A percentile compares a stretch with the other conserved stretches of the same genome.
Evolutionary conservation across 768 basidiomycete genomes (phyloP).

Genomic region (Chalciporus pseudorubinellus): DNA sequence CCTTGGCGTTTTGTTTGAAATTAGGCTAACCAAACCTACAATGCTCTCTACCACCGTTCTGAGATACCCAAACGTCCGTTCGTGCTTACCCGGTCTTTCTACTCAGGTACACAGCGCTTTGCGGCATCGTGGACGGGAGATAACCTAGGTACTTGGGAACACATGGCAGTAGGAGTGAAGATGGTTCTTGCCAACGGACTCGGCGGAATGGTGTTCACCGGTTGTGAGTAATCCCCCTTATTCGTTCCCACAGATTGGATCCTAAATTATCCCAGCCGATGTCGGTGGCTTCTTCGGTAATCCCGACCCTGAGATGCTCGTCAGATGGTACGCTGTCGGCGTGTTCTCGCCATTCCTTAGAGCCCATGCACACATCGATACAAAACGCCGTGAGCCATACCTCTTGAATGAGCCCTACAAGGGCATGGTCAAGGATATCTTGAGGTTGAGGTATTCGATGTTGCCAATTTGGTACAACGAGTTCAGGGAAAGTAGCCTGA

Average conservation of each 20-base stretch:
- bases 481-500: constrained; percentile 82
- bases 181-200: constrained; percentile 90
- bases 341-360: constrained; percentile 97
- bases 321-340: constrained; percentile 96
- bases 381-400: constrained; percentile 96
- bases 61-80: constrained; percentile 82
- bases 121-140: constrained; percentile 99
- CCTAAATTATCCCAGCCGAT: constrained; percentile 66
- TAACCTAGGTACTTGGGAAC: constrained; percentile 96
- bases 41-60: constrained; percentile 76
- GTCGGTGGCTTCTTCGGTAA: constrained; percentile 99
- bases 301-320: constrained; percentile 90
- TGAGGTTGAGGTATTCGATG: constrained; percentile 82
- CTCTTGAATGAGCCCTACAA: constrained; percentile 88
- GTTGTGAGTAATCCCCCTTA: constrained; percentile 56
- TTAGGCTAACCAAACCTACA: constrained; percentile 80
- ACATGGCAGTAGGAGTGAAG: constrained; percentile 89
- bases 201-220: constrained; percentile 87
- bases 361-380: constrained; percentile 97
- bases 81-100: constrained; percentile 94
- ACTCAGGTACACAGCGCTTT: constrained; percentile 90
- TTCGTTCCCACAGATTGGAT: background rate
- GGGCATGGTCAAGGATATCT: constrained; percentile 70
- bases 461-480: constrained; percentile 98
- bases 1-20: background rate